Evolutionary conservation across 1,284 basidiomycete species (phyloP), one percentile per base, ranked within the genome.

Genomic region (Mycena citricolor): DNA sequence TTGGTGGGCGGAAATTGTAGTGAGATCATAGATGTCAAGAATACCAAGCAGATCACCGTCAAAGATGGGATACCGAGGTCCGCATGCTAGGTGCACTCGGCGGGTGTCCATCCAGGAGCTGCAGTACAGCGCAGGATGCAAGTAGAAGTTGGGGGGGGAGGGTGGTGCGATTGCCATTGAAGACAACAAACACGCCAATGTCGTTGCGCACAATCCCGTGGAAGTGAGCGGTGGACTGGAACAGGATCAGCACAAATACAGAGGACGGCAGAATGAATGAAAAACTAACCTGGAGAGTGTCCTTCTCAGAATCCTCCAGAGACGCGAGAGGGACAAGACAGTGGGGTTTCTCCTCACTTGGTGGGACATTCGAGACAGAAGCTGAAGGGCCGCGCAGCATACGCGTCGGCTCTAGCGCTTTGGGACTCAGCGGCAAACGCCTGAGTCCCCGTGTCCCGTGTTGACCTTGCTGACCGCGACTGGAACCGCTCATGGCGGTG

Each of bases 111-210:
- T 35, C 33, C 33, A 35, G 20, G 33, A 21, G 13, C 19, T 35
- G n/a, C 19, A 10, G 33, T 33, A 33, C 14, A 16, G 8, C n/a
- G 14, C 16, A 10, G 10, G n/a, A 33, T 35, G 13, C n/a, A 22
- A 14, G 23, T 21, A 12, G 33, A 22, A 17, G 7, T 13, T 22
- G 13, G 13, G 6, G 33, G 19, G 33, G 33, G 5, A 35, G 7
- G 23, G 33, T 22, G 33, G n/a, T 17, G 33, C 33, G 33, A 35
- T 47, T 33, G 10, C 44, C 49, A 21, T 32, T 47, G 33, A 47
- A 42, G 14, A 41, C 47, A 38, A 42, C 47, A 38, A 49, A 49
- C 13, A 49, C 26, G 19, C 47, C 47, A 40, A 43, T 20, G 13
- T 22, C n/a, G 25, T 47, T 47, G 6, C 10, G 32, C n/a, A 47